Evolutionary conservation across 2,329 filamentous ascomycete species (phyloP).

Genomic region (Bipolaris victoriae): DNA sequence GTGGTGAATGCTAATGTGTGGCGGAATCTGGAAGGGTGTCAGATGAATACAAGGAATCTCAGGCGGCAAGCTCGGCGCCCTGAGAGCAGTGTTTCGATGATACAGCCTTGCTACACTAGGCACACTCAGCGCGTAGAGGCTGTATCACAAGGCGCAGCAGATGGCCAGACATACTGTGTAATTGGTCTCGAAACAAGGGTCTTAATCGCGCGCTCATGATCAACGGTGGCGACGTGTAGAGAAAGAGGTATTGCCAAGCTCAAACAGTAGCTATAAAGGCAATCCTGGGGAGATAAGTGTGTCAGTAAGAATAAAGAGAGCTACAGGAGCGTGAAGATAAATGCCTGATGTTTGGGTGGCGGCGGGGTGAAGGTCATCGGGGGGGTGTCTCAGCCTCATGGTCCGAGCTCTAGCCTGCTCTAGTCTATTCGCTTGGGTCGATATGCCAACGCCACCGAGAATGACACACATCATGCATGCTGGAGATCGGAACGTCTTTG

Average conservation of each 20-base stretch:
- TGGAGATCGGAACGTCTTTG: background rate
- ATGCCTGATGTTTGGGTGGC: slow-evolving; percentile 13
- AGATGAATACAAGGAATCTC: slow-evolving; percentile 15
- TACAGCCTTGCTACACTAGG: background rate
- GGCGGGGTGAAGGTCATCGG: slow-evolving; percentile 24
- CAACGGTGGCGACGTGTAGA: slow-evolving; percentile 22
- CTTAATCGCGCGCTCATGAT: slow-evolving; percentile 42
- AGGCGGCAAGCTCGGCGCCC: background rate
- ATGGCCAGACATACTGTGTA: slow-evolving; percentile 32
- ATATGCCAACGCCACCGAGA: slow-evolving; percentile 16
- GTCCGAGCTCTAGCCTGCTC: slow-evolving; percentile 15
- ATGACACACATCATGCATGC: slow-evolving; percentile 9
- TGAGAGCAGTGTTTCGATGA: background rate
- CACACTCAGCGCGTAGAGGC: background rate
- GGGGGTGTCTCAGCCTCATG: slow-evolving; percentile 22
- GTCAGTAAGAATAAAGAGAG: slow-evolving; percentile 8
- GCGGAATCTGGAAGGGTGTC: slow-evolving; percentile 21
- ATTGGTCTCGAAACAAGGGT: slow-evolving; percentile 37
- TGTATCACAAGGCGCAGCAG: slow-evolving; percentile 9
- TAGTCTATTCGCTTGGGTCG: slow-evolving; percentile 19
- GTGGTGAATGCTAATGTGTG: slow-evolving; percentile 21
- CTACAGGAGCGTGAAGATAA: slow-evolving; percentile 14
- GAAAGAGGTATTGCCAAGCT: slow-evolving; percentile 18
- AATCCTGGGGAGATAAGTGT: slow-evolving; percentile 8
- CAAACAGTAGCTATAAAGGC: slow-evolving; percentile 10